These are phyloP conservation scores for Quercus tomentella DNA, from an alignment of 331 rosid genomes.

Conservation along the genomic window DNA sequence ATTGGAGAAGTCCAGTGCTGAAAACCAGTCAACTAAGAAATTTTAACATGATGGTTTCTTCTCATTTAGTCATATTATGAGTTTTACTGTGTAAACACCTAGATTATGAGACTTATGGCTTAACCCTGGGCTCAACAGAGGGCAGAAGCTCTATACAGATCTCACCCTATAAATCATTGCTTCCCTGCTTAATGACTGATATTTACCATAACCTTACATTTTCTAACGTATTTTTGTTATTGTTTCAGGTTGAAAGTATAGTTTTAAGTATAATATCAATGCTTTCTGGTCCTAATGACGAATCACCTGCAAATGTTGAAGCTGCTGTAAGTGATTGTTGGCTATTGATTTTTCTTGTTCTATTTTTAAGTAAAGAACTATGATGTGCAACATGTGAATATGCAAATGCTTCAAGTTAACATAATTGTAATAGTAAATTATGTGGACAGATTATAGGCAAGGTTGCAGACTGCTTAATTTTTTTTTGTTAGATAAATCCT, in stretches of 20 bases:
- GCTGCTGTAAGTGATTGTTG: slow-evolving; percentile 77
- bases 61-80: not conserved
- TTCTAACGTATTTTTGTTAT: not conserved
- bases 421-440: not conserved
- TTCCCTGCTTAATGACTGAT: not conserved
- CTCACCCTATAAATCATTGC: not conserved
- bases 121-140: not conserved
- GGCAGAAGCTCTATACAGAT: not conserved
- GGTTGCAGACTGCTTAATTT: not conserved
- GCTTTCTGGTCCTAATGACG: slow-evolving; percentile 96
- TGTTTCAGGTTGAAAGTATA: slow-evolving; percentile 93
- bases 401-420: not conserved
- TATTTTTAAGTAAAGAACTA: not conserved
- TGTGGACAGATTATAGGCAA: not conserved
- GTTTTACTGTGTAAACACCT: not conserved
- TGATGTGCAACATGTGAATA: not conserved
- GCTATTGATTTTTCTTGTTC: not conserved
- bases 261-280: slow-evolving; percentile 97
- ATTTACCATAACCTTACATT: not conserved
- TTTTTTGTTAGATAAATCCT: not conserved
- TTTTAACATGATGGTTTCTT: not conserved
- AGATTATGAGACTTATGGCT: not conserved
- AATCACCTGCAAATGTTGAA: slow-evolving; percentile 98
- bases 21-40: not conserved
- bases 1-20: too few species aligned